Conservation (phyloP, 2,329 filamentous ascomycete species). For the Venturia effusa region DNA sequence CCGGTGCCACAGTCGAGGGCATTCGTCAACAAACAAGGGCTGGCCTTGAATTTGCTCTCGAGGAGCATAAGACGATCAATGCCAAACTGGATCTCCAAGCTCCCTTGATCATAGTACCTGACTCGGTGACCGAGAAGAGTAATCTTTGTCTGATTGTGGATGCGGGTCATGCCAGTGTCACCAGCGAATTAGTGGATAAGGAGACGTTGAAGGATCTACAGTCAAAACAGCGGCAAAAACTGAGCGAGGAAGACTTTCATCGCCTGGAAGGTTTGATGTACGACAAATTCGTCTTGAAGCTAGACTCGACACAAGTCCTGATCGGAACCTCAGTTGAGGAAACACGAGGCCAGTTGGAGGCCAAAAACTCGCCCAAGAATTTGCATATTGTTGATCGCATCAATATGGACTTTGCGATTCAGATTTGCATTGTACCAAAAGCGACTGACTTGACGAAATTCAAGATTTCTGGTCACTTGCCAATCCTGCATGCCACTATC, state of each 20-base stretch:
- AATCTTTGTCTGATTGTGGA: slow-evolving; percentile 89
- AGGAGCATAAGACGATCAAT: slow-evolving; percentile 97
- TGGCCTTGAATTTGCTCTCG: slow-evolving; percentile 87
- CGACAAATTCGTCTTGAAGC: slow-evolving; percentile 86
- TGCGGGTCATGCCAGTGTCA: slow-evolving; percentile 89
- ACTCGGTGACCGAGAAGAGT: slow-evolving; percentile 72
- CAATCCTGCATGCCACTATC: slow-evolving; percentile 80
- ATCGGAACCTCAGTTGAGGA: slow-evolving; percentile 89
- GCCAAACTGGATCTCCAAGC: slow-evolving; percentile 92
- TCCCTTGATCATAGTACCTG: slow-evolving; percentile 89
- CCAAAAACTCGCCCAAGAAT: slow-evolving; percentile 55
- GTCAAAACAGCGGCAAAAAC: slow-evolving; percentile 76
- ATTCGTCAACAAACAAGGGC: slow-evolving; percentile 91
- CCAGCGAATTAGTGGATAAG: slow-evolving; percentile 86
- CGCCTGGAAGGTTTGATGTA: slow-evolving; percentile 91
- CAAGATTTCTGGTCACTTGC: slow-evolving; percentile 81
- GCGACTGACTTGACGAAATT: slow-evolving; percentile 87
- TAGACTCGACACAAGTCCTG: slow-evolving; percentile 88
- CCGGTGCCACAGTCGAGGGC: slow-evolving; percentile 90
- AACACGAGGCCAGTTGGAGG: slow-evolving; percentile 69
- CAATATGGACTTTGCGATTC: slow-evolving; percentile 94
- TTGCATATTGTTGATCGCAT: slow-evolving; percentile 93
- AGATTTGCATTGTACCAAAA: slow-evolving; percentile 93
- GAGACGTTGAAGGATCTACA: slow-evolving; percentile 84
- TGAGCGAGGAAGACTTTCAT: slow-evolving; percentile 80